These are phyloP conservation scores for Paramecium pentaurelia DNA, from an alignment of 73 alveolate species.

Conservation along the genomic window DNA sequence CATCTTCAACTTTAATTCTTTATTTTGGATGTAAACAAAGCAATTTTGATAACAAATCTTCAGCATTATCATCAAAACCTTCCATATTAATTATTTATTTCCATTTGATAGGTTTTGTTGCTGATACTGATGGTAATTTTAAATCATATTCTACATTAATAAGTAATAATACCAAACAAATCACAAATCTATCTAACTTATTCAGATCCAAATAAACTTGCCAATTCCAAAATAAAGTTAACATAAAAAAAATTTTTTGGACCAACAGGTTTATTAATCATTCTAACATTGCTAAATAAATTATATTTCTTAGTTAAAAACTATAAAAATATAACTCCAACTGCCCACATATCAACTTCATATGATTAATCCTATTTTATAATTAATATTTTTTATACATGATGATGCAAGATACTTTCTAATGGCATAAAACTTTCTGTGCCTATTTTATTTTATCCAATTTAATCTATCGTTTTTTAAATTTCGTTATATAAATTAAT, in stretches of 20 bases:
- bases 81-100: slow-evolving; percentile 65
- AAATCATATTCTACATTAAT: slow-evolving; percentile 70
- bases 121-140: slow-evolving; percentile 68
- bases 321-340: slow-evolving; percentile 90
- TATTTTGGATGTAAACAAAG: slow-evolving; percentile 67
- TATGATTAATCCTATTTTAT: slow-evolving; percentile 67
- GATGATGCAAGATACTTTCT: slow-evolving; percentile 82
- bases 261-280: slow-evolving; percentile 66
- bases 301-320: slow-evolving; percentile 86
- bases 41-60: slow-evolving; percentile 67
- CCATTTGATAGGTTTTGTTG: slow-evolving; percentile 66
- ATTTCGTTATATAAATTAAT: slow-evolving; percentile 46
- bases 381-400: background rate
- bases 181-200: slow-evolving; percentile 65
- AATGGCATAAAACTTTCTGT: slow-evolving; percentile 95
- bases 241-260: slow-evolving; percentile 74
- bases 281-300: slow-evolving; percentile 68
- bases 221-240: slow-evolving; percentile 70
- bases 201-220: slow-evolving; percentile 75
- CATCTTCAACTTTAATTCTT: slow-evolving; percentile 74
- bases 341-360: slow-evolving; percentile 95
- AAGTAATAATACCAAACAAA: background rate
- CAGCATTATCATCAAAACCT: slow-evolving; percentile 60
- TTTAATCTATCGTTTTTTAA: slow-evolving; percentile 40
- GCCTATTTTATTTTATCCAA: slow-evolving; percentile 82